Evolutionary conservation across 768 basidiomycete genomes (phyloP), one percentile per base, ranked within the genome.

Genomic region (Guyanaporus albipodus): DNA sequence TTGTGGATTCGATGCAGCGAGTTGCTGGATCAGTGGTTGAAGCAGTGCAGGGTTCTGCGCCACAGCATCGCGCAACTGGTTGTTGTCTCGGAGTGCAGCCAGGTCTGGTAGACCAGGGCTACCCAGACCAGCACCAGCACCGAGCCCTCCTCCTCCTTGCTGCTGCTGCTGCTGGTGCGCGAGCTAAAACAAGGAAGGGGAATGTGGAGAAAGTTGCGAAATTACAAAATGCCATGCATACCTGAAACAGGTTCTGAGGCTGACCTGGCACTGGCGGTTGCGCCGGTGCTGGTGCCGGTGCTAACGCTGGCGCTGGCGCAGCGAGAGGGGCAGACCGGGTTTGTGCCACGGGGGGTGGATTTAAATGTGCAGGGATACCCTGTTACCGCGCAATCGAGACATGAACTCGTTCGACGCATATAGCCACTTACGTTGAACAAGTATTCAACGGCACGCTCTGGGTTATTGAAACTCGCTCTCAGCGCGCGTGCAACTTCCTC

Each of bases 391-490:
- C 45, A 46, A 47, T 51, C 54, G 42, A 57, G n/a, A 28, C 24
- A 38, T 31, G 46, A 40, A 31, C 27, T n/a, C 31, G 19, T 39
- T 29, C 17, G 31, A n/a, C 28, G 41, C 44, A 45, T 39, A 28
- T 37, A 18, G 37, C 32, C 38, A 70, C 85, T 55, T 57, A 94
- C 95, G 50, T 63, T 95, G 80, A 98, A 85, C 45, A 99, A 72
- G 67, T 99, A 99, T 66, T 99, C 96, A n/a, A 92, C 95, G 7
- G 96, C 96, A 24, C 96, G 80, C 58, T 98, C 93, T 8, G 96
- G 89, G 69, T 99, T 98, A 69, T 99, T 99, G 72, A 79, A 99
- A 62, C 90, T 93, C 22, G 94, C 96, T 49, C 91, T 76, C 64
- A 99, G 64, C 4, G 94, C 93, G 14, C 83, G 79, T 59, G 83